Evolutionary conservation across 768 basidiomycete genomes (phyloP).

Genomic region (Amanita fuliginea): DNA sequence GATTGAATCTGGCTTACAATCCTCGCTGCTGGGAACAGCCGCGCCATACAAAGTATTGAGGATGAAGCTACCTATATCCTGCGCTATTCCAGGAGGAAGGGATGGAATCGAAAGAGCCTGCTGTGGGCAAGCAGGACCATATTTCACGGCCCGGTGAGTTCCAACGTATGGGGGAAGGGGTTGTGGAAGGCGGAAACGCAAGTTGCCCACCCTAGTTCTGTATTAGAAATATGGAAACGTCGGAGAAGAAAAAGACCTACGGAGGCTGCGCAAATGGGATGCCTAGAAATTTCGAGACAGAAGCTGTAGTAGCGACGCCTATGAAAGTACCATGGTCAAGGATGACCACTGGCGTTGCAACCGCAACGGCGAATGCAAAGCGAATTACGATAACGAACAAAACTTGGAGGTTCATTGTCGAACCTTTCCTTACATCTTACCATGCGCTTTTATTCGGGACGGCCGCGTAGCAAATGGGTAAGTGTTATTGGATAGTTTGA

Average conservation of each 20-base stretch:
- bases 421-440: too few species aligned
- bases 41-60: constrained; percentile 16
- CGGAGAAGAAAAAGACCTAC: constrained; percentile 17
- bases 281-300: constrained; percentile 29
- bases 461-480: too few species aligned
- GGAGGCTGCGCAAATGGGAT: constrained; percentile 41
- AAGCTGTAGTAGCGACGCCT: constrained; percentile 7
- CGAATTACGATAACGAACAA: too few species aligned
- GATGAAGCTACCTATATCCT: constrained; percentile 16
- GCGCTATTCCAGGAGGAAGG: constrained; percentile 11
- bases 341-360: neutral
- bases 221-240: neutral
- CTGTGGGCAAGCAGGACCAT: constrained; percentile 39
- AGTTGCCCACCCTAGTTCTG: constrained; percentile 20
- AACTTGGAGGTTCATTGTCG: too few species aligned
- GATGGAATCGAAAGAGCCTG: constrained; percentile 23
- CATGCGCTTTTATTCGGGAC: too few species aligned
- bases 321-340: constrained; percentile 7
- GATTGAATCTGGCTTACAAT: constrained; percentile 23
- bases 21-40: constrained; percentile 25
- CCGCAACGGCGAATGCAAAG: neutral
- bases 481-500: too few species aligned
- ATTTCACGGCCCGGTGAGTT: constrained; percentile 23
- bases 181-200: constrained; percentile 33
- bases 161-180: constrained; percentile 26